Evolutionary conservation across 2,329 filamentous ascomycete genomes (phyloP).

Genomic region (Sporothrix dimorphospora): DNA sequence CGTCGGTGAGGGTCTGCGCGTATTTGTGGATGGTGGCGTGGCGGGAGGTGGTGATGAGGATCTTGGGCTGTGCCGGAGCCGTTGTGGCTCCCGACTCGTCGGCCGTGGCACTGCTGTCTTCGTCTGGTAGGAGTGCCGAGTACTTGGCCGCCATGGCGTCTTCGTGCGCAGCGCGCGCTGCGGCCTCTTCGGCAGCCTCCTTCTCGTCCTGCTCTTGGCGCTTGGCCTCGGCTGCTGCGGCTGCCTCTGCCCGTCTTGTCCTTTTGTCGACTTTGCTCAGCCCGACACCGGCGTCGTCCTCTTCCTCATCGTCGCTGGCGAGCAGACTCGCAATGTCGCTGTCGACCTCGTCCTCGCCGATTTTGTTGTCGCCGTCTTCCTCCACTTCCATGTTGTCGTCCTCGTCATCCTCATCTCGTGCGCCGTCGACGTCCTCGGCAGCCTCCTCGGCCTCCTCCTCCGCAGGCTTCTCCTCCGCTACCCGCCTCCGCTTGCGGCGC

Average conservation of each 20-base stretch:
- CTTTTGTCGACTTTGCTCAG: constrained; percentile 47
- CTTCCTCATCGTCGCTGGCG: constrained; percentile 47
- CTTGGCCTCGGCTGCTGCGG: constrained; percentile 40
- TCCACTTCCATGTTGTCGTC: constrained; percentile 37
- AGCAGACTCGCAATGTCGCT: constrained; percentile 36
- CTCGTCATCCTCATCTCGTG: constrained; percentile 51
- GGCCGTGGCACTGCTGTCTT: constrained; percentile 6
- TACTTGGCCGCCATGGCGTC: constrained; percentile 65
- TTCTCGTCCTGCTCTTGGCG: constrained; percentile 43
- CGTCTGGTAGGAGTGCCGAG: constrained; percentile 59
- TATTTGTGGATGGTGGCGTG: constrained; percentile 87
- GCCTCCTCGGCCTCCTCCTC: constrained; percentile 51
- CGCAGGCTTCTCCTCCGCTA: constrained; percentile 47
- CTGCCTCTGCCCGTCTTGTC: constrained; percentile 44
- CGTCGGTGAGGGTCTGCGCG: constrained; percentile 73
- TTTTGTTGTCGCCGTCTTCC: constrained; percentile 57
- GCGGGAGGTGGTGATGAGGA: constrained; percentile 88
- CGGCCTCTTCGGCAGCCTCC: constrained; percentile 36
- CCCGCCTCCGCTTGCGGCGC: constrained; percentile 59
- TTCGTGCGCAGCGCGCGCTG: constrained; percentile 65
- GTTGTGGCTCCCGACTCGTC: constrained; percentile 57
- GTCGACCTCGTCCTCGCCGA: constrained; percentile 55
- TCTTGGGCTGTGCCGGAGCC: constrained; percentile 43
- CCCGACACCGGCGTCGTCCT: constrained; percentile 45
- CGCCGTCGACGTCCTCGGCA: constrained; percentile 44